phyloP scores from a whole-genome alignment of 345 rosid species.

The Firmiana major region DNA sequence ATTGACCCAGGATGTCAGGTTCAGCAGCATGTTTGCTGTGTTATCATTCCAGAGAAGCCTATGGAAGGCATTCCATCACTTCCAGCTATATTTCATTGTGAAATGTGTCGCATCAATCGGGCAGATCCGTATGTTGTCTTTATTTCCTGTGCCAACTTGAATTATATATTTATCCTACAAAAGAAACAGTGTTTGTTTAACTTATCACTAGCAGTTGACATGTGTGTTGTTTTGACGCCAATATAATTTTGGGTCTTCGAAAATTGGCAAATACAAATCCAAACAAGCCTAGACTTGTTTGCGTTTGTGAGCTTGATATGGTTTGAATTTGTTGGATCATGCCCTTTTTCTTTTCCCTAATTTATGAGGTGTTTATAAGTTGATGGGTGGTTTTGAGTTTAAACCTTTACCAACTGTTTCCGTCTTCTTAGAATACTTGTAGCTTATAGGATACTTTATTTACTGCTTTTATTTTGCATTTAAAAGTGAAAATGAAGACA shows the following conservation, averaged over 20 bases:
- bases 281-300: not conserved
- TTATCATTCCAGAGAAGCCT: slow-evolving; percentile 27
- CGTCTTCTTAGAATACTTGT: not conserved
- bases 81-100: slow-evolving; percentile 30
- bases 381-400: not conserved
- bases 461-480: not conserved
- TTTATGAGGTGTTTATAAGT: not conserved
- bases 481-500: not conserved
- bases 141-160: not conserved
- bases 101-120: slow-evolving; percentile 35
- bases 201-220: not conserved
- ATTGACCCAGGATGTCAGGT: slow-evolving; percentile 33
- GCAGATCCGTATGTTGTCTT: slow-evolving; percentile 43
- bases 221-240: not conserved
- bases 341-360: not conserved
- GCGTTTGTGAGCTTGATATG: not conserved
- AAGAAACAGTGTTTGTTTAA: not conserved
- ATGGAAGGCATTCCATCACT: slow-evolving; percentile 17
- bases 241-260: not conserved
- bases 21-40: slow-evolving; percentile 37
- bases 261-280: not conserved
- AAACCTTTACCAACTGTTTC: not conserved
- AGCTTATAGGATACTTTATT: not conserved
- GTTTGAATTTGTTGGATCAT: not conserved
- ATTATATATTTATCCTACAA: not conserved